These are phyloP conservation scores for Chlorociboria aeruginascens DNA, from an alignment of 495 filamentous ascomycete genomes.

Conservation along the genomic window DNA sequence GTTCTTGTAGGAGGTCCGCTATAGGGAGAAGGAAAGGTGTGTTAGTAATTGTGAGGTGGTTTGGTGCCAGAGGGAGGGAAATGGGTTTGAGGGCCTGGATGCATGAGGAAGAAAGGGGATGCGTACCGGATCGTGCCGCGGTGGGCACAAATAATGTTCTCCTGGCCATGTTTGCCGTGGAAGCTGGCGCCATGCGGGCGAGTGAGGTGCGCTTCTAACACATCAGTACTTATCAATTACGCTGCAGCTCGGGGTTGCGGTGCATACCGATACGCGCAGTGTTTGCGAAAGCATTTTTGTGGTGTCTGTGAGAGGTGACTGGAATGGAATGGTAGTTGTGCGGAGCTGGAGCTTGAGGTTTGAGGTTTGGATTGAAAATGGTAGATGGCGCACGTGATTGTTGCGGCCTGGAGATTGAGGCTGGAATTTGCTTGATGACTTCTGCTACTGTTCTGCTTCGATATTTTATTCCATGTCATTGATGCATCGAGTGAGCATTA, in stretches of 20 bases:
- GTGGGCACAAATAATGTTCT: slow-evolving; percentile 77
- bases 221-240: slow-evolving; percentile 16
- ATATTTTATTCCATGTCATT: too few relatives aligned
- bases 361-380: too few relatives aligned
- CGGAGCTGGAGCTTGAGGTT: too few relatives aligned
- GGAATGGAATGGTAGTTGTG: too few relatives aligned
- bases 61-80: not conserved
- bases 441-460: too few relatives aligned
- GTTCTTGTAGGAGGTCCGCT: slow-evolving; percentile 94
- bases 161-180: slow-evolving; percentile 43
- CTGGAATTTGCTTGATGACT: too few relatives aligned
- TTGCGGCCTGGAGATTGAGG: too few relatives aligned
- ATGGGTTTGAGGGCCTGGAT: not conserved
- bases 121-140: slow-evolving; percentile 58
- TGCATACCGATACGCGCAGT: slow-evolving; percentile 54
- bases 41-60: slow-evolving; percentile 17
- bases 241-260: slow-evolving; percentile 8
- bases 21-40: slow-evolving; percentile 3
- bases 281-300: slow-evolving; percentile 49
- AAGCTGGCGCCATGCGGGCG: slow-evolving; percentile 57
- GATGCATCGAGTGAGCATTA: too few relatives aligned
- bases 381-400: too few relatives aligned
- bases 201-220: slow-evolving; percentile 65
- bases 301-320: too few relatives aligned
- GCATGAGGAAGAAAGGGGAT: slow-evolving; percentile 19